Evolutionary conservation across 176 grass and related monocot genomes (phyloP).

Genomic region (Phoenix roebelenii): DNA sequence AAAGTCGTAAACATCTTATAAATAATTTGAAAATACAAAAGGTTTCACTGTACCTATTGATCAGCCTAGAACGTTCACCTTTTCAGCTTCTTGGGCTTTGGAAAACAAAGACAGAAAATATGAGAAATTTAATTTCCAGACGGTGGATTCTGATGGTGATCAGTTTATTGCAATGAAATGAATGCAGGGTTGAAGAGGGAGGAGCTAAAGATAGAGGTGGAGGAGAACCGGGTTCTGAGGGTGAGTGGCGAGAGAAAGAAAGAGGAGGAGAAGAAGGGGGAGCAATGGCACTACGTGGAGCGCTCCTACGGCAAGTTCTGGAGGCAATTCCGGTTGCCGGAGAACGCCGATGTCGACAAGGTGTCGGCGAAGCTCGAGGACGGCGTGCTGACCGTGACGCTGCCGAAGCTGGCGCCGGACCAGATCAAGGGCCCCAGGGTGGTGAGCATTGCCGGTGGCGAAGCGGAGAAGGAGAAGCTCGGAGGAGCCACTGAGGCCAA

Average conservation of each 20-base stretch:
- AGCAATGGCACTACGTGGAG: slow-evolving; percentile 81
- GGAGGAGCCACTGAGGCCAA: slow-evolving; percentile 12
- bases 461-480: slow-evolving; percentile 25
- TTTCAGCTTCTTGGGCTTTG: too few species aligned
- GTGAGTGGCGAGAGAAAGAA: slow-evolving; percentile 77
- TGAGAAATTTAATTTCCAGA: too few species aligned
- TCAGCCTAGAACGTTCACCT: too few species aligned
- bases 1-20: too few species aligned
- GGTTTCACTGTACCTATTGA: too few species aligned
- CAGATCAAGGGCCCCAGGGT: slow-evolving; percentile 65
- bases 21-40: too few species aligned
- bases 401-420: slow-evolving; percentile 59
- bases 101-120: too few species aligned
- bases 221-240: slow-evolving; percentile 64
- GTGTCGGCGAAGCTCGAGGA: slow-evolving; percentile 40
- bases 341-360: slow-evolving; percentile 63
- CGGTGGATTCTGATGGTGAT: too few species aligned
- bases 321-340: slow-evolving; percentile 77
- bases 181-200: slow-evolving; percentile 40
- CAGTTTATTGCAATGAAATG: too few species aligned
- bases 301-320: slow-evolving; percentile 78
- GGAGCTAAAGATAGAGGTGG: slow-evolving; percentile 72
- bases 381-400: slow-evolving; percentile 52
- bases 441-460: slow-evolving; percentile 38
- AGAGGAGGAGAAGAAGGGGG: slow-evolving; percentile 38